Evolutionary conservation across 192 early-diverging fungal species (phyloP).

Genomic region (Geosiphon pyriformis): DNA sequence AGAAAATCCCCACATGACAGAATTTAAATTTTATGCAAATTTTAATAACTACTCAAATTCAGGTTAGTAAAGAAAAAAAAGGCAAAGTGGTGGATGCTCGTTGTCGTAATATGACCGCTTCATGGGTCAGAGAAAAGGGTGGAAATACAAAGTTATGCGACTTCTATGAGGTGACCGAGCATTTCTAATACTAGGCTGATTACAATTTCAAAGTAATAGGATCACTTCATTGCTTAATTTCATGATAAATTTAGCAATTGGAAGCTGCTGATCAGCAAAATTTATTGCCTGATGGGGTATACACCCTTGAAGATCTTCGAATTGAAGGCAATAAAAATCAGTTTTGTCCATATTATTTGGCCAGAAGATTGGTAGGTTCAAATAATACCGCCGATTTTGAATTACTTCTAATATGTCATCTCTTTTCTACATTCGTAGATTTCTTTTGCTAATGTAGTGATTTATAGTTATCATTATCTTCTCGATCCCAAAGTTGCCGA

Average conservation of each 20-base stretch:
- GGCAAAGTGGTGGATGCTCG: conserved; percentile 83
- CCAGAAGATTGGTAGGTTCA: conserved; percentile 72
- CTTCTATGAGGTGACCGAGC: conserved; percentile 67
- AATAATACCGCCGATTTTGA: not conserved
- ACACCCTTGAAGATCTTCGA: conserved; percentile 93
- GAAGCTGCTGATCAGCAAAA: conserved; percentile 55
- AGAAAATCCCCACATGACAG: too few relatives aligned
- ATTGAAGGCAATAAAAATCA: conserved; percentile 66
- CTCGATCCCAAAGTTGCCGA: conserved; percentile 99
- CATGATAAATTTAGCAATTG: conserved; percentile 58
- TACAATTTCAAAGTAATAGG: too few relatives aligned
- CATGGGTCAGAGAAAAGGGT: conserved; percentile 82
- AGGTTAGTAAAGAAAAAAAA: conserved; percentile 68
- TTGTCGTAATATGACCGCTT: conserved; percentile 88
- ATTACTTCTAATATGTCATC: not conserved
- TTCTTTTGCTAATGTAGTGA: conserved; percentile 88
- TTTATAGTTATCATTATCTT: conserved; percentile 98
- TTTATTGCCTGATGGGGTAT: conserved; percentile 82
- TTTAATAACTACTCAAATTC: too few relatives aligned
- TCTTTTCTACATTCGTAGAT: conserved; percentile 44
- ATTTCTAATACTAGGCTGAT: not conserved
- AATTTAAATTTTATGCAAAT: too few relatives aligned
- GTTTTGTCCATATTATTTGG: conserved; percentile 94
- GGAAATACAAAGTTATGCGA: conserved; percentile 50
- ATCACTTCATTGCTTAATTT: too few relatives aligned